Percentiles rank a stretch among this genome's conserved stretches.
Evolutionary conservation across 257 asterid genomes (phyloP).

Genomic region (Perilla frutescens): DNA sequence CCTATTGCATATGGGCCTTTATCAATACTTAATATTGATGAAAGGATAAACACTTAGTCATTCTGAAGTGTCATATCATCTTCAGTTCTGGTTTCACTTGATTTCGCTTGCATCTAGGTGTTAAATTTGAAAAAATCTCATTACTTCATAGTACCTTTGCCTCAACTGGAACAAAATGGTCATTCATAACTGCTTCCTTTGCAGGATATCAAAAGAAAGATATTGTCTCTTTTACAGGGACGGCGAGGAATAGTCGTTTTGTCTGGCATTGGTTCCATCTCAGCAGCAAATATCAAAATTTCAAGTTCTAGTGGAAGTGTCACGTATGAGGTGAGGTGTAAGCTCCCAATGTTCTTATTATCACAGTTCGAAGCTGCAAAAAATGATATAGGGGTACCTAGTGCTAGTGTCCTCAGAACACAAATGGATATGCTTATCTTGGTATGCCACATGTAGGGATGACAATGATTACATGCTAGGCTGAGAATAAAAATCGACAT

Average conservation of each 20-base stretch:
- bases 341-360: slow-evolving; percentile 32
- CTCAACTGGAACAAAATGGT: slow-evolving; percentile 5
- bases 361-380: slow-evolving; percentile 13
- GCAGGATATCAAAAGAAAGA: slow-evolving; percentile 78
- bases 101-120: neutral
- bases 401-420: no score
- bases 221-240: slow-evolving; percentile 68
- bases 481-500: neutral
- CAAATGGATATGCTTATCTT: no score
- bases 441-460: no score
- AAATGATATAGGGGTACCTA: neutral
- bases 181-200: neutral
- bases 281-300: slow-evolving; percentile 67
- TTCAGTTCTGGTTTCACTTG: neutral
- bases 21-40: no score
- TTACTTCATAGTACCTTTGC: neutral
- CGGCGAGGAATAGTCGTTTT: slow-evolving; percentile 66
- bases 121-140: neutral
- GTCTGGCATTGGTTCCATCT: slow-evolving; percentile 77
- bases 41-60: no score
- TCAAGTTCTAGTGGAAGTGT: slow-evolving; percentile 74
- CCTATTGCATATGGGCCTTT: no score
- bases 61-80: neutral
- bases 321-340: slow-evolving; percentile 91
- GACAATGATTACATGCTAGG: no score